Base-by-base conservation (phyloP, 2,329 filamentous ascomycete genomes). In the Colletotrichum limetticola region DNA sequence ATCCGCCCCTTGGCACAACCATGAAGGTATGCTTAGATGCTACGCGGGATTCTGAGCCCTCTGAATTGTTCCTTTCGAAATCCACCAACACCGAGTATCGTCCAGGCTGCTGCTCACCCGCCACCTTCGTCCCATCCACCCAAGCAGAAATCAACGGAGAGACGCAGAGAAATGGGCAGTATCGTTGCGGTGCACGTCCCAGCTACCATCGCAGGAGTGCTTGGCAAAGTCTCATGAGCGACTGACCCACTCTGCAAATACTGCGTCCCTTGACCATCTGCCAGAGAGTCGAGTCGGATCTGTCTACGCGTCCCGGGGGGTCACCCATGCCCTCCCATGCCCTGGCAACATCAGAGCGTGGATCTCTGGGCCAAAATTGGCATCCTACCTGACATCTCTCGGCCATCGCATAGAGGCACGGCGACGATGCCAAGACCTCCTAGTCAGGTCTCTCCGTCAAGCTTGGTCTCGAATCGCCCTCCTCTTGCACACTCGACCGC, bases 201-300 rank as follows among this genome's bases (percentile, higher is more conserved):
- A 62, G 28, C 37, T 37, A 28, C 67, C 56, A 68, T 69, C 32
- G 66, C 26, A 62, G 62, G 56, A 72, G 24, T 61, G 58, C 71
- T 74, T 74, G 71, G 71, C 71, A 63, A 63, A 32, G 71, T 74
- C 71, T 74, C 71, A 74, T 72, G 62, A 68, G 62, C 68, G 71
- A 72, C 52, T 74, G 71, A 74, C 62, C 71, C 71, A 74, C 71
- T 26, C 30, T 63, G 19, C 9, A 71, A 72, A 49, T 72, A 37
- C 68, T 68, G 56, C 66, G 46, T 66, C 59, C 70, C 70, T 64
- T 46, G 66, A 68, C 58, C 57, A 37, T 37, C 24, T 37, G 42
- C 24, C 16, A 63, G 59, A 49, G 65, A 59, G 53, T 69, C 59
- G 42, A 72, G 70, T 64, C 55, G 66, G 53, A 64, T 65, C 53